Evolutionary conservation across 2,329 filamentous ascomycete genomes (phyloP).

Genomic region (Ophiosphaerella herpotricha): DNA sequence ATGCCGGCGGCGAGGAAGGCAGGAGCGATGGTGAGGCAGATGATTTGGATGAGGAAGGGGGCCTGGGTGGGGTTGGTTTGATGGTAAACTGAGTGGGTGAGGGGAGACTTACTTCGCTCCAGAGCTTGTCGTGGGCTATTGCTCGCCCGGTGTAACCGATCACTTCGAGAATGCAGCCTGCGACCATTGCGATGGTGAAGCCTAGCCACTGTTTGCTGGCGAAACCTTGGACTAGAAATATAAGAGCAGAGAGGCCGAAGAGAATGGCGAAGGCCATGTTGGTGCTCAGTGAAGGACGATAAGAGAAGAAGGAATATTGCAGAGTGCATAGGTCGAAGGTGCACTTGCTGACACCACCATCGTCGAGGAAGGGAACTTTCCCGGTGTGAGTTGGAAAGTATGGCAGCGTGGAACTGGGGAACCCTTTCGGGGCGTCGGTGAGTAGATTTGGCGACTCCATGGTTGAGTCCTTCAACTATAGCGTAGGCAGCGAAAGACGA

Average conservation of each 20-base stretch:
- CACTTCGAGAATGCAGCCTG: slow-evolving; percentile 63
- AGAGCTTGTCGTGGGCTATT: slow-evolving; percentile 62
- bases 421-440: too few species aligned
- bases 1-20: slow-evolving; percentile 67
- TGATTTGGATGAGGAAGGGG: slow-evolving; percentile 70
- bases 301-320: slow-evolving; percentile 49
- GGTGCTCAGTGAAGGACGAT: slow-evolving; percentile 49
- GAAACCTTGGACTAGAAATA: slow-evolving; percentile 46
- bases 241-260: slow-evolving; percentile 48
- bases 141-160: slow-evolving; percentile 67
- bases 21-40: slow-evolving; percentile 60
- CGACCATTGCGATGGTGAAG: slow-evolving; percentile 56
- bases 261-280: slow-evolving; percentile 51
- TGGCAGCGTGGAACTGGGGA: not conserved
- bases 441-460: too few species aligned
- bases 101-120: slow-evolving; percentile 44
- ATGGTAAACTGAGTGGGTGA: too few species aligned
- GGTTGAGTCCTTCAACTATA: too few species aligned
- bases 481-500: too few species aligned
- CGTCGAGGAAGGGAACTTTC: too few species aligned
- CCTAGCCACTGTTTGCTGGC: slow-evolving; percentile 46
- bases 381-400: not conserved
- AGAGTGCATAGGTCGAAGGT: slow-evolving; percentile 48
- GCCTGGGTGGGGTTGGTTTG: slow-evolving; percentile 35
- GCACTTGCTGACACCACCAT: slow-evolving; percentile 28